Conservation (phyloP, 495 filamentous ascomycete genomes). For the Xylaria sp. region DNA sequence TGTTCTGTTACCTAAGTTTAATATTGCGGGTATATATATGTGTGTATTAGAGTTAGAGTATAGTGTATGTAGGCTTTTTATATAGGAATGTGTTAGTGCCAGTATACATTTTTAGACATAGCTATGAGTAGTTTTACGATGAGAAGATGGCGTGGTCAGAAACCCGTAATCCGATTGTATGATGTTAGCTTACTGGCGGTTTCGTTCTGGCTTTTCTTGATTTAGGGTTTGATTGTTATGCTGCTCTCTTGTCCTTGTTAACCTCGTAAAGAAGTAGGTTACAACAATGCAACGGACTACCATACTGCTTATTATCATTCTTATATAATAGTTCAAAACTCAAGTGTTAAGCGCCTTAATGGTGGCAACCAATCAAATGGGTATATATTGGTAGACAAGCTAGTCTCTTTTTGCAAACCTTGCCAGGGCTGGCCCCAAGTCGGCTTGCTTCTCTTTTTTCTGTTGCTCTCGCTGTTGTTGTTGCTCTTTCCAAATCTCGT, state of each 20-base stretch:
- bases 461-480: slow-evolving; percentile 48
- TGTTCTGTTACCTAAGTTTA: background rate
- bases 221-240: background rate
- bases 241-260: background rate
- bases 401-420: slow-evolving; percentile 58
- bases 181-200: background rate
- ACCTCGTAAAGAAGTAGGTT: background rate
- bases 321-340: background rate
- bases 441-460: slow-evolving; percentile 50
- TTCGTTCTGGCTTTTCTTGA: background rate
- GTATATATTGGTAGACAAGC: slow-evolving; percentile 23
- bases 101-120: no score
- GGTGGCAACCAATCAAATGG: slow-evolving; percentile 7
- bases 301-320: background rate
- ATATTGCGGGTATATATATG: background rate
- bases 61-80: no score
- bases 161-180: background rate
- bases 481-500: slow-evolving; percentile 56
- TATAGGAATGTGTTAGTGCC: no score
- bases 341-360: background rate
- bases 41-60: no score
- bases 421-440: slow-evolving; percentile 54
- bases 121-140: background rate
- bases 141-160: background rate
- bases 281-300: background rate